Evolutionary conservation across 2,329 filamentous ascomycete species (phyloP).

Genomic region (Zalaria sp.): DNA sequence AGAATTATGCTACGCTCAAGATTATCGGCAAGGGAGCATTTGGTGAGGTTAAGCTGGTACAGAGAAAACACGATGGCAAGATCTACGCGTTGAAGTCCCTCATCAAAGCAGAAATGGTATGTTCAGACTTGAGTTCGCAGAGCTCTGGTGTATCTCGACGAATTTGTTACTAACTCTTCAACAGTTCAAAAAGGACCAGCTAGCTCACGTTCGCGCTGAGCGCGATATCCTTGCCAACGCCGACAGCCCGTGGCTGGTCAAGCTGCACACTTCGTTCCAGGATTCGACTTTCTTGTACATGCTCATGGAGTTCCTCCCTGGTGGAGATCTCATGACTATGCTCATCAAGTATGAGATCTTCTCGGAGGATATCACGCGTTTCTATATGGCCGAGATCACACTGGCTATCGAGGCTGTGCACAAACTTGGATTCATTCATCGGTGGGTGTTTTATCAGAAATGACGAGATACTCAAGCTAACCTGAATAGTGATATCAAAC

Average conservation of each 20-base stretch:
- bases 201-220: constrained; percentile 93
- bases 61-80: constrained; percentile 90
- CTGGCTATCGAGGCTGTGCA: constrained; percentile 98
- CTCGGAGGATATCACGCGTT: constrained; percentile 93
- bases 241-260: constrained; percentile 99
- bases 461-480: not conserved
- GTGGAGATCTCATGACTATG: constrained; percentile 99
- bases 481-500: constrained; percentile 80
- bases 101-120: constrained; percentile 89
- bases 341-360: constrained; percentile 99
- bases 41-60: constrained; percentile 93
- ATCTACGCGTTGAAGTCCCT: constrained; percentile 97
- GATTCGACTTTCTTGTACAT: constrained; percentile 94
- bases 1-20: constrained; percentile 93
- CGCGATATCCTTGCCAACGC: constrained; percentile 96
- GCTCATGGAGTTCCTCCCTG: constrained; percentile 98
- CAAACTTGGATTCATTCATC: constrained; percentile 94
- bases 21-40: constrained; percentile 99
- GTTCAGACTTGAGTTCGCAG: constrained; percentile 2
- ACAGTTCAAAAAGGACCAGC: constrained; percentile 88
- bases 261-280: constrained; percentile 96
- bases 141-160: no score
- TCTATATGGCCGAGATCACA: constrained; percentile 98
- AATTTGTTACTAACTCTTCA: not conserved
- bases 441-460: constrained; percentile 42